Base-by-base conservation (phyloP, 106 monocot species). In the Allium sativum region DNA sequence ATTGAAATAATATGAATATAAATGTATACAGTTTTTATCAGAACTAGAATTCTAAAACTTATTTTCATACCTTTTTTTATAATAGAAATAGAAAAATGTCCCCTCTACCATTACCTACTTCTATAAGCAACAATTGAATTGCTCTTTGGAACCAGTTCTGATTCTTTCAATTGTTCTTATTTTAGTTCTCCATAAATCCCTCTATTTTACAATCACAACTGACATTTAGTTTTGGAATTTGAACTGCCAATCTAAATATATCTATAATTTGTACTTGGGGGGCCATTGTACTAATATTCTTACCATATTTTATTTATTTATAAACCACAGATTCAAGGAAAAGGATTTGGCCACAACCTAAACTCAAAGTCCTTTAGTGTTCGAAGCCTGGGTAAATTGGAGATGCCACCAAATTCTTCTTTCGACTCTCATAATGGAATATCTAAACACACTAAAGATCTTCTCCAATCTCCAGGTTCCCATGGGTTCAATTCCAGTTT, bases 261-360 rank as follows among this genome's bases (percentile, higher is more conserved):
- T n/a, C n/a, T n/a, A n/a, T n/a, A n/a, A n/a, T n/a, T n/a, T n/a
- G n/a, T n/a, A n/a, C n/a, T n/a, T n/a, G n/a, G n/a, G n/a, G n/a
- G n/a, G n/a, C n/a, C n/a, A n/a, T n/a, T n/a, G n/a, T 21, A 48
- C 22, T 18, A 40, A 31, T 14, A 50, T 50, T 9, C 48, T 31
- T 14, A 15, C 46, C n/a, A 21, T 8, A 3, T 64, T 48, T 22
- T 7, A 64, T 51, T 50, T 47, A 19, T 51, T 48, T 18, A 48
- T 31, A 7, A 64, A 74, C 60, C 62, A 44, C 84, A 88, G 88
- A 81, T 76, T 77, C 82, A 93, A 65, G 71, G 78, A 68, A 82
- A 80, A 77, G 70, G 65, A 56, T 79, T 84, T 56, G 56, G 40
- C 40, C 82, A 80, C 67, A 85, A 77, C 63, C 61, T 71, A 15